A percentile compares a stretch with the other conserved stretches of the same genome.
These are phyloP conservation scores for Coniochaeta sp. DNA, from an alignment of 2,329 filamentous ascomycete genomes.

Conservation along the genomic window DNA sequence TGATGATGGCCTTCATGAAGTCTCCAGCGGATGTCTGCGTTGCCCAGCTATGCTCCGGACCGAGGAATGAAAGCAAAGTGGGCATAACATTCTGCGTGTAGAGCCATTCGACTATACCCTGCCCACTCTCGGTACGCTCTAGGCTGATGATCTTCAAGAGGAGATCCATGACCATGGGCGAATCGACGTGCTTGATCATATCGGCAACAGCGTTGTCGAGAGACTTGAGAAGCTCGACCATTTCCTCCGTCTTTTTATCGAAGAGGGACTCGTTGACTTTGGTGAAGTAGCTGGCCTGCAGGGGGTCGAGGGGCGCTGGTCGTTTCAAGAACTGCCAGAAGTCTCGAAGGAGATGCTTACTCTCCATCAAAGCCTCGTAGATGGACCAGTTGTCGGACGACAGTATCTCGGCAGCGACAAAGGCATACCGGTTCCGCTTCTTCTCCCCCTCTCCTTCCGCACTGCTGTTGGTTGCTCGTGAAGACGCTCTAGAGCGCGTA, in stretches of 20 bases:
- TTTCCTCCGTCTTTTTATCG: conserved; percentile 96
- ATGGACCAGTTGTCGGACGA: conserved; percentile 97
- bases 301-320: conserved; percentile 77
- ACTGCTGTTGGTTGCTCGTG: conserved; percentile 38
- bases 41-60: conserved; percentile 75
- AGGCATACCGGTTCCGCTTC: conserved; percentile 87
- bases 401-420: conserved; percentile 85
- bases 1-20: conserved; percentile 97
- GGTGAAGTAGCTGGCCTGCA: conserved; percentile 96
- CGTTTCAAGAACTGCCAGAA: conserved; percentile 90
- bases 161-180: conserved; percentile 96
- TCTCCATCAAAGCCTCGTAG: conserved; percentile 84
- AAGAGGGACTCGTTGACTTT: conserved; percentile 98
- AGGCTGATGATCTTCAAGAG: conserved; percentile 94
- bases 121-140: conserved; percentile 83
- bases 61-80: conserved; percentile 76
- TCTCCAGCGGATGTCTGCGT: conserved; percentile 96
- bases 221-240: conserved; percentile 83
- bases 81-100: conserved; percentile 85
- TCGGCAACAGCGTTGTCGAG: conserved; percentile 74
- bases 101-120: conserved; percentile 96
- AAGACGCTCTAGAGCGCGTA: conserved; percentile 45
- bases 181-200: conserved; percentile 90
- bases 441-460: conserved; percentile 77
- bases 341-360: conserved; percentile 65